Percentiles rank a stretch among this genome's conserved stretches.
Evolutionary conservation across 2,329 filamentous ascomycete species (phyloP).

Genomic region (Septoria petroselini): DNA sequence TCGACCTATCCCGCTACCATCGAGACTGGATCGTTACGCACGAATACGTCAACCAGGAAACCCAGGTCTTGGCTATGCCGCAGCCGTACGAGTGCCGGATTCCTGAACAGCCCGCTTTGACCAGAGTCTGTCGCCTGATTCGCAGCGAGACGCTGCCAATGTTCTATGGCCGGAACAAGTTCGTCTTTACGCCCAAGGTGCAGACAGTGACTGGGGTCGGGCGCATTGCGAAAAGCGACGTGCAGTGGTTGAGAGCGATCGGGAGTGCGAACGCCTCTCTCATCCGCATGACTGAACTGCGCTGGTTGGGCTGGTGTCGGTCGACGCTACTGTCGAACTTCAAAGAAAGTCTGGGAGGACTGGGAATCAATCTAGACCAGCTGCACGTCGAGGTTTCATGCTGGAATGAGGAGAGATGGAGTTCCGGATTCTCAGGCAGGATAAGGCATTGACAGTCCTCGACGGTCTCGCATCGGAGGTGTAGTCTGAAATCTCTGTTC

Average conservation of each 20-base stretch:
- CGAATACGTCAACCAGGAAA: constrained; percentile 8
- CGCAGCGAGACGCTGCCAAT: constrained; percentile 18
- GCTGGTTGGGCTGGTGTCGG: constrained; percentile 16
- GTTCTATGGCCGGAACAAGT: constrained; percentile 20
- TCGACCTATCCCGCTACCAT: constrained; percentile 13
- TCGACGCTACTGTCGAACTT: constrained; percentile 11
- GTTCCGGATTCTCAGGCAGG: constrained; percentile 6
- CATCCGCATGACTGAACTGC: constrained; percentile 3
- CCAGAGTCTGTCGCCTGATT: constrained; percentile 14
- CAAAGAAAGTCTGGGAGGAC: constrained; percentile 1
- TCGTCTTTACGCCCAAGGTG: constrained; percentile 12
- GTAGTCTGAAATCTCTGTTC: too few species aligned
- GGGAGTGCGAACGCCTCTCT: not conserved
- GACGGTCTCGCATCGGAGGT: too few species aligned
- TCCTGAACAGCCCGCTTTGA: constrained; percentile 18
- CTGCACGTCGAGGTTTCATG: constrained; percentile 9
- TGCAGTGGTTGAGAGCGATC: constrained; percentile 6
- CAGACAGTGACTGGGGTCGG: constrained; percentile 3
- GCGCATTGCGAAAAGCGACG: constrained; percentile 1
- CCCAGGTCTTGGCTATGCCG: constrained; percentile 1
- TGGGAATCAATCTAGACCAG: constrained; percentile 3
- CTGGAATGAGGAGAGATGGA: constrained; percentile 18
- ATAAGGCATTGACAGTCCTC: too few species aligned
- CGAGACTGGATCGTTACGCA: constrained; percentile 9
- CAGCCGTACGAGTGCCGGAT: constrained; percentile 3